Evolutionary conservation across 495 filamentous ascomycete genomes (phyloP), one percentile per base, ranked within the genome.

Genomic region (Ascodesmis nigricans): DNA sequence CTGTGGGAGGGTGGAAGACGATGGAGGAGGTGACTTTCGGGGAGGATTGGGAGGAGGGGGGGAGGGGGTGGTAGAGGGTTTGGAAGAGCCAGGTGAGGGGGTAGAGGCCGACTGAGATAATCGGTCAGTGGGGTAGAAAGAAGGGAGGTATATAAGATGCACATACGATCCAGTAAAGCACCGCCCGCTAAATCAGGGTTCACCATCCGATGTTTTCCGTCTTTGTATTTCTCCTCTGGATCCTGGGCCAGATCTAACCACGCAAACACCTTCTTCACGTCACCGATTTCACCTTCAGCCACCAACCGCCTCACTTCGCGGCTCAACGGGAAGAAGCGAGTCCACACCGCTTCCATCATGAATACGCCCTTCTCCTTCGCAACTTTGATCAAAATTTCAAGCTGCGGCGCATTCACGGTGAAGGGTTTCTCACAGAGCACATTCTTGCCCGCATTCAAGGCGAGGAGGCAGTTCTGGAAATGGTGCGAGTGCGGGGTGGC

Each of bases 291-390:
- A 1, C 75, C 75, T 1, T 62, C 58, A 35, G 61, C 55, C 35
- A 90, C 72, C 45, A 80, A 46, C 33, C 80, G 63, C 24, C 80
- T 56, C 14, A 92, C 56, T 54, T 84, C 69, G 36, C 76, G 66
- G 42, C 69, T 75, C 3, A 84, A 53, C 1, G 84, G 84, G 61
- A 91, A 90, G 53, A 77, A 87, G 15, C 84, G 61, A 24, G 83
- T 93, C 84, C 87, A 93, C 8, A 93, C 78, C 11, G 83, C 83
- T 60, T 95, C 84, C 80, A 92, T 91, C 23, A 95, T 55, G 58
- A 93, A 92, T 14, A 92, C 49, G n/a, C 70, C 67, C 65, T 90
- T 91, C 45, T 66, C 59, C 45, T 59, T 65, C 0, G 87, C 80
- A 11, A 67, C 73, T 33, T 78, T 69, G 33, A 72, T 65, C 10